Evolutionary conservation across 148 eudicot genomes (phyloP), one percentile per base, ranked within the genome.

Genomic region (Diospyros lotus): DNA sequence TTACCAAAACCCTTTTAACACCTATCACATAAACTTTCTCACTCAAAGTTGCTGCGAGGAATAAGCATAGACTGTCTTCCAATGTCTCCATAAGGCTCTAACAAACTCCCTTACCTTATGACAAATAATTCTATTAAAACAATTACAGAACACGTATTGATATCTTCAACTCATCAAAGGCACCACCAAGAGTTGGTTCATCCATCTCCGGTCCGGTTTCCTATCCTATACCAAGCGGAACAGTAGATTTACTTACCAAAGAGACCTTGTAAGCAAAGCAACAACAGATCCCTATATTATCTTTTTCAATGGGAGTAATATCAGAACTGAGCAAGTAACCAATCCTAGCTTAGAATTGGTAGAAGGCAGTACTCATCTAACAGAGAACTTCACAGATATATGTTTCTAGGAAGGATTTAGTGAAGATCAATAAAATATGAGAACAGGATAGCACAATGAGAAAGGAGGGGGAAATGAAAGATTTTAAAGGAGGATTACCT

Each of bases 401-500:
- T 4, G 2, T 52, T 51, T 69, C 28, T 28, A 28, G 6, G 52
- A 48, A 48, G 52, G 41, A 41, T 59, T 18, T 45, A 46, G 28
- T 41, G 51, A 54, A 64, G 43, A 18, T 77, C 74, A 44, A 2
- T 43, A 17, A 6, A 14, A 17, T 46, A 7, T 48, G 46, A 18
- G 65, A 44, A 42, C 9, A 77, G 52, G 12, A 44, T 11, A 48
- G 39, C 58, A 5, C 28, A 56, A 61, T 4, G 4, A 42, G 66
- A 9, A 50, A 55, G 53, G 28, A 28, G 28, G 59, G 15, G 62
- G 43, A 14, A 2, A 18, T 4, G 10, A 18, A 63, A 1, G 7
- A 1, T 50, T 70, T 58, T 43, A 45, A 9, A 39, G 52, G 65
- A 12, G 68, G 75, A 60, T 17, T 78, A 92, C 98, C 98, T 69